A percentile compares a stretch with the other conserved stretches of the same genome.
Conservation (phyloP, 768 basidiomycete species). For the Lactarius hengduanensis region DNA sequence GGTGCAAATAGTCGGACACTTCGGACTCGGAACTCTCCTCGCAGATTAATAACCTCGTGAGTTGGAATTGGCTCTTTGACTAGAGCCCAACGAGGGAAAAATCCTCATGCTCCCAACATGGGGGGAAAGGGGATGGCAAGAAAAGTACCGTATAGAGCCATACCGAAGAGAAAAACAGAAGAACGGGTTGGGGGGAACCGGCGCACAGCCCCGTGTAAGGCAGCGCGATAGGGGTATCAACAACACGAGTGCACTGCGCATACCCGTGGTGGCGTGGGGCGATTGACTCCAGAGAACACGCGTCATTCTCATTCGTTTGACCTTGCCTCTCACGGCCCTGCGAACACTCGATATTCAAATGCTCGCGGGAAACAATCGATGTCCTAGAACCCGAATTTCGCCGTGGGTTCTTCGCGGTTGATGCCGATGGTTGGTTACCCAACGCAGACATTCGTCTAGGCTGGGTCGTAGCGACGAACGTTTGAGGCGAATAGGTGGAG, state of each 20-base stretch:
- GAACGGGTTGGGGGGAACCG: conserved; percentile 2
- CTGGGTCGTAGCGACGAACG: conserved; percentile 10
- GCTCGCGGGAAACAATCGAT: conserved; percentile 19
- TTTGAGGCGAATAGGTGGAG: conserved; percentile 19
- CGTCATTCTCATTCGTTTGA: conserved; percentile 25
- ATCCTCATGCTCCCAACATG: conserved; percentile 6
- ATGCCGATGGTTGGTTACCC: conserved; percentile 15
- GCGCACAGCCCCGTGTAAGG: conserved; percentile 16
- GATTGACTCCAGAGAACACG: conserved; percentile 11
- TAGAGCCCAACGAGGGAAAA: conserved; percentile 2
- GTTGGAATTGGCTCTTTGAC: neutral
- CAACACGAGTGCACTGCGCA: conserved; percentile 17
- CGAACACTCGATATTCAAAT: conserved; percentile 20
- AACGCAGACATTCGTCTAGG: conserved; percentile 13
- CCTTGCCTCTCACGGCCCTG: conserved; percentile 22
- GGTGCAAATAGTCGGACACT: conserved; percentile 19
- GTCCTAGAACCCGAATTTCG: conserved; percentile 12
- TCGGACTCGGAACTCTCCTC: conserved; percentile 19
- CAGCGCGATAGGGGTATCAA: conserved; percentile 27
- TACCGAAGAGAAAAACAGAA: conserved; percentile 3
- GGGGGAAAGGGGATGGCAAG: neutral
- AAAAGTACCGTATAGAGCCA: conserved; percentile 4
- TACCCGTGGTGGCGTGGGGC: conserved; percentile 27
- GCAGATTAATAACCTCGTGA: neutral
- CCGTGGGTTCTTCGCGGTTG: conserved; percentile 1